Conservation (phyloP, 257 asterid genomes). For the Solanum bulbocastanum region DNA sequence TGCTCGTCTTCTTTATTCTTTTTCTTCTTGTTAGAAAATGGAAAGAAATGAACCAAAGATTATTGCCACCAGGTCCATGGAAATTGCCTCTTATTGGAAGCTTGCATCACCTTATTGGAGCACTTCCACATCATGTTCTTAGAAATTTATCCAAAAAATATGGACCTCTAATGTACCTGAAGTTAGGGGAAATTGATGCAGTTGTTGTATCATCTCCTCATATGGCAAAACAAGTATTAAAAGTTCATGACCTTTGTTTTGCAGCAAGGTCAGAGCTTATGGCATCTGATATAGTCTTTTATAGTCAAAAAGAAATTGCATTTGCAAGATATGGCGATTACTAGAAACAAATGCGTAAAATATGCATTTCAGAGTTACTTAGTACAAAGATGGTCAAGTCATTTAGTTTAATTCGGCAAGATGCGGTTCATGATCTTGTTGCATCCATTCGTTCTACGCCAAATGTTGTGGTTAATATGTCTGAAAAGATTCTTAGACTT, state of each 20-base stretch:
- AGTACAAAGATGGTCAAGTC: background rate
- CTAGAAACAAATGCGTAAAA: background rate
- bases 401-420: background rate
- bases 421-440: background rate
- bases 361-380: background rate
- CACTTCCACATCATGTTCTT: background rate
- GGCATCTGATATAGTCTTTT: background rate
- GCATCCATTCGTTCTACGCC: background rate
- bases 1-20: background rate
- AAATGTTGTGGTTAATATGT: background rate
- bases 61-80: slow-evolving; percentile 5
- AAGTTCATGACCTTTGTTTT: slow-evolving; percentile 5
- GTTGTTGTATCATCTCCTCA: slow-evolving; percentile 1
- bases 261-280: background rate
- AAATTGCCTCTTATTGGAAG: background rate
- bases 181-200: slow-evolving; percentile 3
- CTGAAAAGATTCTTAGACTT: background rate
- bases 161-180: background rate
- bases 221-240: background rate
- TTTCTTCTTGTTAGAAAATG: background rate
- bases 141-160: background rate
- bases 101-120: background rate
- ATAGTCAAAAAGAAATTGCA: background rate
- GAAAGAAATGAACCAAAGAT: background rate
- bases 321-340: background rate